Conservation (phyloP, 192 early-diverging fungal species). For the Coemansia sp. region DNA sequence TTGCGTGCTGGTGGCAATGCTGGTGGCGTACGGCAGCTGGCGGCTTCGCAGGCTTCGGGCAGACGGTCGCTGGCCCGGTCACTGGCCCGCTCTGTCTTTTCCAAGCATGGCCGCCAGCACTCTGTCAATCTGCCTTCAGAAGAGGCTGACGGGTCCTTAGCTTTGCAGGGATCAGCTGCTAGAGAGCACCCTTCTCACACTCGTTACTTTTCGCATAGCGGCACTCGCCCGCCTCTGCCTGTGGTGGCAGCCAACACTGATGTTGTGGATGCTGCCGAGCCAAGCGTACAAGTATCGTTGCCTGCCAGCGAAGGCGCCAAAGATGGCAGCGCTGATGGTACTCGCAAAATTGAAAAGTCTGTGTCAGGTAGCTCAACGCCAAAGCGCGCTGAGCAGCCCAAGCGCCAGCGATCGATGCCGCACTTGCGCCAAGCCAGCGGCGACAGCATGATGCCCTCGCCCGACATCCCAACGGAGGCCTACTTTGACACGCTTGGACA, state of each 20-base stretch:
- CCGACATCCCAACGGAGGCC: constrained; percentile 30
- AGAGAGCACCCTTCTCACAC: constrained; percentile 5
- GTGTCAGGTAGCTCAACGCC: neutral
- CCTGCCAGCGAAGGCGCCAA: neutral
- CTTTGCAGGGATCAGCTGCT: neutral
- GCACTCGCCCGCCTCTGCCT: constrained; percentile 20
- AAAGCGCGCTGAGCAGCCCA: constrained; percentile 4
- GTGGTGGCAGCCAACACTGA: constrained; percentile 1
- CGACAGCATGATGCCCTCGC: constrained; percentile 17
- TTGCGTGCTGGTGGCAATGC: neutral
- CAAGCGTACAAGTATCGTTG: neutral
- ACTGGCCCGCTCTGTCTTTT: constrained; percentile 41
- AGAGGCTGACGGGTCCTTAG: neutral
- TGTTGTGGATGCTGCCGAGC: neutral
- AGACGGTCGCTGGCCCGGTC: constrained; percentile 42
- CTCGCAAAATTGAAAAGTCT: neutral
- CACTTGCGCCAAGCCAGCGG: constrained; percentile 31
- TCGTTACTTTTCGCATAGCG: constrained; percentile 25
- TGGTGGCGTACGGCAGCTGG: neutral
- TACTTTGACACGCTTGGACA: constrained; percentile 33
- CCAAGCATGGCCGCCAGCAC: constrained; percentile 18
- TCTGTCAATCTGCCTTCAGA: neutral
- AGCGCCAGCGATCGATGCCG: constrained; percentile 53
- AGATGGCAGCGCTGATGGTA: neutral
- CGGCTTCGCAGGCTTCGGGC: constrained; percentile 38